Percentiles rank a stretch among this genome's conserved stretches.
These are phyloP conservation scores for Candida tetrigidarum DNA, from an alignment of 1,139 yeast genomes.

Conservation along the genomic window DNA sequence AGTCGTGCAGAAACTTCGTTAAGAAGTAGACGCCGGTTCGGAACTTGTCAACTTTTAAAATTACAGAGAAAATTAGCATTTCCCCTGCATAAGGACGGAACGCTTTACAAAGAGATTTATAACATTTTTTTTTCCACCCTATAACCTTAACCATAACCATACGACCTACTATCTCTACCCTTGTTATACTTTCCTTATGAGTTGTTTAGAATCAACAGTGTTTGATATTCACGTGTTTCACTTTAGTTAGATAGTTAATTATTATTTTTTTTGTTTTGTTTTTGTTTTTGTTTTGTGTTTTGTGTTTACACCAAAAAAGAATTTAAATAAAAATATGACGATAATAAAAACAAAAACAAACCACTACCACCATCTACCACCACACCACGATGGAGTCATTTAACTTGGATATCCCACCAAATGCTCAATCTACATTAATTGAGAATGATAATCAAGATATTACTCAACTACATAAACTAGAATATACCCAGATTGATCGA, in stretches of 20 bases:
- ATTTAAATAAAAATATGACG: not conserved
- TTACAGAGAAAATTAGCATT: slow-evolving; percentile 99
- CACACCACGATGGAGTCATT: not conserved
- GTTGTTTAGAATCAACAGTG: too few relatives aligned
- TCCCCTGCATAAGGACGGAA: slow-evolving; percentile 99
- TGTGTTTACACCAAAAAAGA: too few relatives aligned
- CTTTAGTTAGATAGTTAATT: too few relatives aligned
- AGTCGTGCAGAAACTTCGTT: not conserved
- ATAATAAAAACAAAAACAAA: not conserved
- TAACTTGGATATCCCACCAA: not conserved
- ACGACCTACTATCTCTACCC: too few relatives aligned
- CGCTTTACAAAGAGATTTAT: slow-evolving; percentile 96
- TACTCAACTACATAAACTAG: slow-evolving; percentile 25
- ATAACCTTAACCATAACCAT: too few relatives aligned
- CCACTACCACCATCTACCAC: not conserved
- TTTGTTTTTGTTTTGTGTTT: too few relatives aligned
- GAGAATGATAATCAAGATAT: slow-evolving; percentile 19
- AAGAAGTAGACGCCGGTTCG: slow-evolving; percentile 6
- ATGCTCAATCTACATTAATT: not conserved
- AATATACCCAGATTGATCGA: slow-evolving; percentile 38
- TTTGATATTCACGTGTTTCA: too few relatives aligned
- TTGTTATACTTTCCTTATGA: too few relatives aligned
- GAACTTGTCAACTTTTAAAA: slow-evolving; percentile 62
- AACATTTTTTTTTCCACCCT: slow-evolving; percentile 63
- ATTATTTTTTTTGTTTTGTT: too few relatives aligned